Conservation (phyloP, 768 basidiomycete genomes). For the Coprinellus micaceus region DNA sequence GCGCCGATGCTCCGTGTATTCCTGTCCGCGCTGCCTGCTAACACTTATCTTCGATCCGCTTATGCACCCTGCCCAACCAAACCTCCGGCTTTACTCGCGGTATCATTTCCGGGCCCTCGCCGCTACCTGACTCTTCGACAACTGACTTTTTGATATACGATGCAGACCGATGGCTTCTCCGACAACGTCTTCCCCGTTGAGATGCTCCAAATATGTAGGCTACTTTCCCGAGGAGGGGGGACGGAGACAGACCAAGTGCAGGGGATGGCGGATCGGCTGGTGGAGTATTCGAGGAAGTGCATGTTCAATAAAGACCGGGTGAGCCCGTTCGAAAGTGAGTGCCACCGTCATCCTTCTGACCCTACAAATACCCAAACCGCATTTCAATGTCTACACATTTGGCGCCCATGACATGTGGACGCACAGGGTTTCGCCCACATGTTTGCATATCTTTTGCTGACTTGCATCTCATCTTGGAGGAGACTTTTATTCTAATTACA, state of each 20-base stretch:
- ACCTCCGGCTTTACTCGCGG: too few relatives aligned
- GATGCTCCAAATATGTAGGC: conserved; percentile 63
- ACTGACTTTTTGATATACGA: background rate
- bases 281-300: conserved; percentile 64
- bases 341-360: background rate
- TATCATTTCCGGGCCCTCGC: too few relatives aligned
- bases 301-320: conserved; percentile 63
- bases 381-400: too few relatives aligned
- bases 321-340: conserved; percentile 74
- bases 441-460: background rate
- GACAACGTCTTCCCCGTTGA: conserved; percentile 70
- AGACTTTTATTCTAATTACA: conserved; percentile 1
- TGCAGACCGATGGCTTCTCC: conserved; percentile 51
- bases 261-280: conserved; percentile 66
- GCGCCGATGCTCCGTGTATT: conserved; percentile 10
- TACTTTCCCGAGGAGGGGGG: conserved; percentile 54
- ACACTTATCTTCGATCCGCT: conserved; percentile 1
- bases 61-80: too few relatives aligned
- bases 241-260: conserved; percentile 63
- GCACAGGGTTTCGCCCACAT: background rate
- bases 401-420: too few relatives aligned
- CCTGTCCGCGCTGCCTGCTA: background rate
- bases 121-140: too few relatives aligned
- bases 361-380: too few relatives aligned
- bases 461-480: background rate